Evolutionary conservation across 1,139 yeast genomes (phyloP), one percentile per base, ranked within the genome.

Genomic region (Taphrina betulina): DNA sequence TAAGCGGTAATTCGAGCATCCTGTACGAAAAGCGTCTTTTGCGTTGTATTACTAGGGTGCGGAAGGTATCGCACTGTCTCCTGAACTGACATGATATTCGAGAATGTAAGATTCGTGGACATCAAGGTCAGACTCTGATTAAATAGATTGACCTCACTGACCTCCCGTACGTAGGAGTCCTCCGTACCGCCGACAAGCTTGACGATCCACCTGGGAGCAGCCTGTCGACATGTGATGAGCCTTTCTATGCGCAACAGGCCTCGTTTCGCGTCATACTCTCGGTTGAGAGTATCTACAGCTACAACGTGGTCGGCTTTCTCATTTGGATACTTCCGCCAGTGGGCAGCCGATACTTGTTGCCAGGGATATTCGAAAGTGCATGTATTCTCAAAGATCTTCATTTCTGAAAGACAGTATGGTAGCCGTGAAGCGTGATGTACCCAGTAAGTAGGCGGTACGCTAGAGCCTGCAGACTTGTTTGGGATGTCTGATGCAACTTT

Each of bases 261-360:
- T 0, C 79, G 76, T 5, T 69, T 70, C 1, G 77, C 72, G 64
- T 83, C 80, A 28, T 88, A 68, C 63, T 83, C 86, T 60, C 97
- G 76, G 59, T 83, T 74, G 48, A 92, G 72, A 1, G 88, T 87
- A 69, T 92, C 98, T 4, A 92, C 97, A 1, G 95, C 94, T 16
- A 88, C 83, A n/a, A 92, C 98, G 71, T 92, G 98, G 0, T 95
- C 79, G 5, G 95, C 83, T 60, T 84, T 76, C 66, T 89, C 95
- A 62, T 92, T 92, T 14, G 98, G 98, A 71, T 92, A 92, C 66
- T 92, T 92, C 63, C 81, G 82, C 98, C 98, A 92, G 70, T 92
- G 90, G 59, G 97, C 97, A 0, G 95, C 90, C 0, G 95, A 85
- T 17, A 92, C 95, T 66, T 87, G 89, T 37, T 82, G 88, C 94